Conservation (phyloP, 2,329 filamentous ascomycete species). For the Byssoonygena ceratinophila region DNA sequence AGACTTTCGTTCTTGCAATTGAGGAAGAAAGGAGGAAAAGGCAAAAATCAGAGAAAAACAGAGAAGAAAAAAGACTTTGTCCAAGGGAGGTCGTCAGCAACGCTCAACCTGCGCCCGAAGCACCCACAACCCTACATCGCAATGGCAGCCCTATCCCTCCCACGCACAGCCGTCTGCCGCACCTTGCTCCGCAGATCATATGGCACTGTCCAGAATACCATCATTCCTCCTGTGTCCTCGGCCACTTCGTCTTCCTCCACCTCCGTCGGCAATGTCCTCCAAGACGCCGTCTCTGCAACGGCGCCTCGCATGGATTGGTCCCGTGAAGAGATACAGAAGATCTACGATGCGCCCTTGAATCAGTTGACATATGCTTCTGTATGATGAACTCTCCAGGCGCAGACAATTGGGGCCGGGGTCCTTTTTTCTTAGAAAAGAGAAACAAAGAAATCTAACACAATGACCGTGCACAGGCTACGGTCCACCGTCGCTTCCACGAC, state of each 20-base stretch:
- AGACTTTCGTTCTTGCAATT: no score
- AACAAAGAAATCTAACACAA: slow-evolving; percentile 5
- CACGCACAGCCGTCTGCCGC: slow-evolving; percentile 23
- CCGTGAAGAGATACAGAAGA: slow-evolving; percentile 64
- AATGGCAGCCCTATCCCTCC: slow-evolving; percentile 17
- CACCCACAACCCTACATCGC: not conserved
- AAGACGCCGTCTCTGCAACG: slow-evolving; percentile 29
- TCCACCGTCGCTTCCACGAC: slow-evolving; percentile 79
- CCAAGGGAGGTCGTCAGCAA: no score
- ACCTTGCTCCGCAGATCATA: slow-evolving; percentile 27
- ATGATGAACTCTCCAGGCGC: slow-evolving; percentile 14
- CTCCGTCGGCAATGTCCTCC: slow-evolving; percentile 21
- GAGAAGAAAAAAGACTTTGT: no score
- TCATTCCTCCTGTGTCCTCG: slow-evolving; percentile 18
- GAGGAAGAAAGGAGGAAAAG: no score
- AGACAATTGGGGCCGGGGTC: not conserved
- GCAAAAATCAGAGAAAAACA: no score
- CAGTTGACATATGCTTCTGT: slow-evolving; percentile 67
- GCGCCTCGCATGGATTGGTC: slow-evolving; percentile 65
- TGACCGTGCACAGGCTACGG: slow-evolving; percentile 47
- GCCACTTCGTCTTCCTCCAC: not conserved
- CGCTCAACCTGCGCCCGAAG: not conserved
- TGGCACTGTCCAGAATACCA: slow-evolving; percentile 30
- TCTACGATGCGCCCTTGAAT: slow-evolving; percentile 73
- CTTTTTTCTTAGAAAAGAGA: not conserved